Evolutionary conservation across 1,139 yeast genomes (phyloP), one percentile per base, ranked within the genome.

Genomic region (Debaryomycetaceae sp.): DNA sequence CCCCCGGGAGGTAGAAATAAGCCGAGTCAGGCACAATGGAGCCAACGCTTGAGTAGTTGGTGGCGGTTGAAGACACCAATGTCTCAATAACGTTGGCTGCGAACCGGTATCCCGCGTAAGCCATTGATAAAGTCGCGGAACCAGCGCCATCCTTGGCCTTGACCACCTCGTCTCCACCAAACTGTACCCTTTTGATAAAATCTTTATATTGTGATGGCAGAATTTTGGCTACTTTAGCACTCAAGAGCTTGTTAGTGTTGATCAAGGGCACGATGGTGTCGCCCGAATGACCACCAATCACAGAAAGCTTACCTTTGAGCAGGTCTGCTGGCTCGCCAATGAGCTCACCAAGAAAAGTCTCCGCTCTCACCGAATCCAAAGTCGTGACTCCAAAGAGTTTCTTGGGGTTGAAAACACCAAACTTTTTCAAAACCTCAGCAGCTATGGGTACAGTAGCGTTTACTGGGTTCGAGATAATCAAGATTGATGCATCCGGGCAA

Each of bases 71-170:
- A 51, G 89, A 85, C 61, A 77, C 15, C 20, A 61, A 50, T 2
- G 80, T 73, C 29, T 54, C 71, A 58, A 91, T 75, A 41, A 91
- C 89, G 31, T 95, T 75, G 60, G 82, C 83, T 41, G 96, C 94
- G 56, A 88, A 85, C 63, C 83, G 79, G 56, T 93, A 93, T 67
- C 96, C 97, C 36, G 97, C 98, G 60, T 83, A 89, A 43, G 97
- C 97, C 98, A 91, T 91, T 38, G 97, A 89, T 57, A 91, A 75
- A 44, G 98, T 91, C 52, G 97, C 98, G 37, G 96, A 88, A 57
- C 98, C 98, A 49, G 96, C 96, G 66, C 98, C 98, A 55, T 84
- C 80, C 78, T 91, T 91, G 52, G 97, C 97, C 73, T 89, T 80
- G 58, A 91, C 97, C 48, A 91, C 97, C 71, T 89, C 97, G 58